A percentile compares a stretch with the other conserved stretches of the same genome.
Evolutionary conservation across 2,329 filamentous ascomycete genomes (phyloP).

Genomic region (Talaromyces rugulosus): DNA sequence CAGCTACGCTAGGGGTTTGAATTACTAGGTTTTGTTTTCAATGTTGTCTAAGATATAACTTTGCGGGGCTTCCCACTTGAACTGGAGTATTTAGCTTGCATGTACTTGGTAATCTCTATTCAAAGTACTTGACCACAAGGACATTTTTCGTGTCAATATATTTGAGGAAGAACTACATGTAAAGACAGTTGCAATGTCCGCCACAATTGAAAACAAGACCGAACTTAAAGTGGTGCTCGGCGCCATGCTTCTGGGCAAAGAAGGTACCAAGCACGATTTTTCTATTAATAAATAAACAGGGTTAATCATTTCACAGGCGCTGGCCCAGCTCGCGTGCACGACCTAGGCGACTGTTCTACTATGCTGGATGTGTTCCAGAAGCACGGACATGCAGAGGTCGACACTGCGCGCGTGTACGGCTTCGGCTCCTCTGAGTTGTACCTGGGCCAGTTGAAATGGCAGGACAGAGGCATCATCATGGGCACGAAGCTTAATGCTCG

Average conservation of each 20-base stretch:
- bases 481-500: conserved; percentile 41
- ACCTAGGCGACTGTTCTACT: conserved; percentile 16
- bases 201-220: background rate
- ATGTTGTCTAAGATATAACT: background rate
- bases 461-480: conserved; percentile 36
- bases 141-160: background rate
- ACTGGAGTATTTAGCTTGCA: background rate
- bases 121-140: background rate
- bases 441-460: conserved; percentile 39
- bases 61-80: background rate
- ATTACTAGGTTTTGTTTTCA: background rate
- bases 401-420: conserved; percentile 28
- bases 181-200: background rate
- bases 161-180: background rate
- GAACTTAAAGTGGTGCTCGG: background rate
- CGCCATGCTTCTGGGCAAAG: background rate
- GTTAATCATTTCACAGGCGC: background rate
- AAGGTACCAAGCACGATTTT: background rate
- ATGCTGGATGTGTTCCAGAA: conserved; percentile 27
- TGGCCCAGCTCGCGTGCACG: conserved; percentile 15
- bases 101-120: background rate
- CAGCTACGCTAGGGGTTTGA: background rate
- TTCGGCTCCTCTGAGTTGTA: conserved; percentile 32
- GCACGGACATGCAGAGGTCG: conserved; percentile 25
- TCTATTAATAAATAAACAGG: background rate